A percentile compares a stretch with the other conserved stretches of the same genome.
phyloP scores from a whole-genome alignment of 371 early-diverging fungal genomes.

The Zychaea mexicana region DNA sequence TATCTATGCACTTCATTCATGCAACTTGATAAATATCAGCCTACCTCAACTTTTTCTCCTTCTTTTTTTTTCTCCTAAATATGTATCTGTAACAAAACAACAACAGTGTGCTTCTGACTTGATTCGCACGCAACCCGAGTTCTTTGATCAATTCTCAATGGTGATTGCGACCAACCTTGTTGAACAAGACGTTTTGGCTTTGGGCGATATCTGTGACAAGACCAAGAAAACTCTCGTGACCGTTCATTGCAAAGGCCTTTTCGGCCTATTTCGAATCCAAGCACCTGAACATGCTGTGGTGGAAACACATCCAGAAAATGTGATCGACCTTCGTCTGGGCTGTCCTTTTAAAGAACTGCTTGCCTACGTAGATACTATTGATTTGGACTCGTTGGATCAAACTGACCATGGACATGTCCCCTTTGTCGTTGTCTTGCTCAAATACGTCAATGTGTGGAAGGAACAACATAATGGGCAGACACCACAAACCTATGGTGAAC shows the following conservation, averaged over 20 bases:
- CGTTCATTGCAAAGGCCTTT: slow-evolving; percentile 73
- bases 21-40: too few relatives aligned
- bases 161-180: slow-evolving; percentile 73
- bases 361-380: slow-evolving; percentile 59
- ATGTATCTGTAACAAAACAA: not conserved
- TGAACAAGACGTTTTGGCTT: slow-evolving; percentile 52
- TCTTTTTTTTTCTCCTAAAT: not conserved
- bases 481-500: slow-evolving; percentile 65
- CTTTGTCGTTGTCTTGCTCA: slow-evolving; percentile 78
- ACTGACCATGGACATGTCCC: slow-evolving; percentile 84
- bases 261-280: slow-evolving; percentile 69
- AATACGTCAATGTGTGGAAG: slow-evolving; percentile 75
- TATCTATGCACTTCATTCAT: too few relatives aligned
- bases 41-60: too few relatives aligned
- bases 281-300: slow-evolving; percentile 82
- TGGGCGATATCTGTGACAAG: slow-evolving; percentile 65
- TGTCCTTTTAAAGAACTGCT: slow-evolving; percentile 77
- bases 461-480: slow-evolving; percentile 50
- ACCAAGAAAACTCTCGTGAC: slow-evolving; percentile 68
- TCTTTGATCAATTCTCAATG: slow-evolving; percentile 70
- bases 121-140: slow-evolving; percentile 58
- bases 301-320: slow-evolving; percentile 86
- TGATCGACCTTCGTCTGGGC: slow-evolving; percentile 80
- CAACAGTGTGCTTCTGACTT: slow-evolving; percentile 20
- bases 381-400: slow-evolving; percentile 67